A percentile compares a stretch with the other conserved stretches of the same genome.
Evolutionary conservation across 495 filamentous ascomycete species (phyloP).

Genomic region (Xylaria curta): DNA sequence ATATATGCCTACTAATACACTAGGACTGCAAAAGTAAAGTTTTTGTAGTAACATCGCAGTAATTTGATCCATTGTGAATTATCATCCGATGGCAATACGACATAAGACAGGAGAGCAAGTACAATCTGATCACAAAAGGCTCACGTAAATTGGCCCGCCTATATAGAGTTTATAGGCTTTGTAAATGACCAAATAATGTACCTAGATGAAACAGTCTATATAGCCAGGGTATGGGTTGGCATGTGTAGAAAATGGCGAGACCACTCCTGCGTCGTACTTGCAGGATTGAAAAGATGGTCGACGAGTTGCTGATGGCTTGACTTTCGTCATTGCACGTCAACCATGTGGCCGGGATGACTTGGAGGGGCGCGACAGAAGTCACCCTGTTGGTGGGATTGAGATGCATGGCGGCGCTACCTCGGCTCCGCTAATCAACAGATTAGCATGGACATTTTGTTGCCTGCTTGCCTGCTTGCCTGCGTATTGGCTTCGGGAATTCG

Average conservation of each 20-base stretch:
- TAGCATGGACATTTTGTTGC: neutral
- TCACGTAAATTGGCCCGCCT: neutral
- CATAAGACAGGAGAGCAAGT: neutral
- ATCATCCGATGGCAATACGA: neutral
- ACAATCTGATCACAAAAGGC: neutral
- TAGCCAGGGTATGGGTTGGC: neutral
- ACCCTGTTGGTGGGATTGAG: constrained; percentile 33
- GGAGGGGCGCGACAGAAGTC: neutral
- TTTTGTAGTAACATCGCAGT: no score
- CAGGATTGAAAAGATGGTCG: neutral
- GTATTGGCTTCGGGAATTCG: constrained; percentile 8
- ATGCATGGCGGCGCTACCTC: constrained; percentile 45
- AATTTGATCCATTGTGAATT: neutral
- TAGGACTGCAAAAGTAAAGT: no score
- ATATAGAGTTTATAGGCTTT: neutral
- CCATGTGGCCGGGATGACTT: constrained; percentile 26
- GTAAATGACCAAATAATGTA: neutral
- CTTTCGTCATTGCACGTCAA: constrained; percentile 41
- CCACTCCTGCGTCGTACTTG: neutral
- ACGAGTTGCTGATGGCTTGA: neutral
- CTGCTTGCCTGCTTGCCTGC: neutral
- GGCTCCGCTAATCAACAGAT: constrained; percentile 37
- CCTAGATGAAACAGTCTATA: no score
- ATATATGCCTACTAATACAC: no score
- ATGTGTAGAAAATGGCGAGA: constrained; percentile 8